Percentiles rank a stretch among this genome's conserved stretches.
Conservation (phyloP, 495 filamentous ascomycete species). For the Cryomyces antarcticus region DNA sequence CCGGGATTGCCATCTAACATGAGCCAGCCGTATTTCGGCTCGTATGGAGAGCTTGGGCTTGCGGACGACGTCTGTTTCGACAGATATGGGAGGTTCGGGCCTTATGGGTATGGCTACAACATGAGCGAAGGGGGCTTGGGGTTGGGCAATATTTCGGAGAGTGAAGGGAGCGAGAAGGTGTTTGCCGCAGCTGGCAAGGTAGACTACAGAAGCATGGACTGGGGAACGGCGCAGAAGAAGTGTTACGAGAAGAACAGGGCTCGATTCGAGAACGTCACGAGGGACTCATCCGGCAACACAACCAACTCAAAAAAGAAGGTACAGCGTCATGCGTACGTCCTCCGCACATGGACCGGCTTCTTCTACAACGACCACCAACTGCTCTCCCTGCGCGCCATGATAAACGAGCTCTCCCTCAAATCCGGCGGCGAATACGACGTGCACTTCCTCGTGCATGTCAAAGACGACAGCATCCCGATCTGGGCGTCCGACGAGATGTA, state of each 20-base stretch:
- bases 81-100: slow-evolving; percentile 18
- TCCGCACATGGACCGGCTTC: slow-evolving; percentile 21
- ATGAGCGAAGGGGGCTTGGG: slow-evolving; percentile 16
- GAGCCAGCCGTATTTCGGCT: slow-evolving; percentile 18
- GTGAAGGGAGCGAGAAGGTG: slow-evolving; percentile 15
- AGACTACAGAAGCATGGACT: slow-evolving; percentile 18
- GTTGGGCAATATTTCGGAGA: slow-evolving; percentile 15
- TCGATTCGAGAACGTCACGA: slow-evolving; percentile 13
- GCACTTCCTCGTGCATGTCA: slow-evolving; percentile 36
- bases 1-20: slow-evolving; percentile 22
- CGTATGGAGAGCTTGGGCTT: slow-evolving; percentile 18
- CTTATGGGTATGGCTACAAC: slow-evolving; percentile 22
- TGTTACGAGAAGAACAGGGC: slow-evolving; percentile 22
- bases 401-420: slow-evolving; percentile 31
- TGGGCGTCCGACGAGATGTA: slow-evolving; percentile 29
- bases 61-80: slow-evolving; percentile 21
- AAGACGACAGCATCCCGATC: slow-evolving; percentile 31
- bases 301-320: slow-evolving; percentile 12
- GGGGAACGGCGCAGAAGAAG: slow-evolving; percentile 17
- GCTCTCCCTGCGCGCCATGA: slow-evolving; percentile 29
- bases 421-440: slow-evolving; percentile 38
- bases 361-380: slow-evolving; percentile 20
- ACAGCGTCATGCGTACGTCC: slow-evolving; percentile 18
- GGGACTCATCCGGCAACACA: neutral
- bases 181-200: slow-evolving; percentile 13